Base-by-base conservation (phyloP, 805 yeast genomes). In the Metschnikowia lachancei region DNA sequence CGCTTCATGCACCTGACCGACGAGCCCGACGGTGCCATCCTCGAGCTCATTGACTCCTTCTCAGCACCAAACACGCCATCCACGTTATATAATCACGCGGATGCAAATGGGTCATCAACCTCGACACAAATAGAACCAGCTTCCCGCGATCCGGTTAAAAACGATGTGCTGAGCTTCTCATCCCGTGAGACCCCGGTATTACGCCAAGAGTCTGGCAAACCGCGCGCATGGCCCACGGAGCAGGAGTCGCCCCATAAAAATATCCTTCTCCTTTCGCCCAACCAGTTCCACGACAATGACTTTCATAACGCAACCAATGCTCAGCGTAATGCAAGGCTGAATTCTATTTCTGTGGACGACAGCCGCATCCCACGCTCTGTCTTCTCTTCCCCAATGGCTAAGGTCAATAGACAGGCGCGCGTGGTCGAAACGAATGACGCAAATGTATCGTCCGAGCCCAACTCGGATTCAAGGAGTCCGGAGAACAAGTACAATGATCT, bases 401-500 rank as follows among this genome's bases (percentile, higher is more conserved):
- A 59, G 50, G 71, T 62, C 6, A 72, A 72, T 45, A 60, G 77
- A 42, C 77, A 72, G 51, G 77, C 77, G 2, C 61, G 76, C 24
- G 75, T 72, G 8, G 67, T 72, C 3, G 77, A 72, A 49, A 64
- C 71, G 2, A 62, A 59, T 41, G 69, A 66, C 28, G 61, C 53
- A 16, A 41, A 38, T 33, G 20, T 50, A 5, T 28, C 51, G 24
- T 17, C 41, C 6, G 53, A 46, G 28, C 17, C 41, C 26, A 24
- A 37, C 6, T 26, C 22, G 26, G 48, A 46, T 13, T 9, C 26
- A 16, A 18, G 14, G 12, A 32, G 37, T 29, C 30, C 33, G 1
- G 39, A 31, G 1, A 7, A 2, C 24, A 26, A 14, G 19, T 16
- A 2, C 17, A 26, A 14, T 18, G 41, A 32, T n/a, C 29, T 12